Evolutionary conservation across 1,139 yeast species (phyloP).

Genomic region (Lodderomyces theae): DNA sequence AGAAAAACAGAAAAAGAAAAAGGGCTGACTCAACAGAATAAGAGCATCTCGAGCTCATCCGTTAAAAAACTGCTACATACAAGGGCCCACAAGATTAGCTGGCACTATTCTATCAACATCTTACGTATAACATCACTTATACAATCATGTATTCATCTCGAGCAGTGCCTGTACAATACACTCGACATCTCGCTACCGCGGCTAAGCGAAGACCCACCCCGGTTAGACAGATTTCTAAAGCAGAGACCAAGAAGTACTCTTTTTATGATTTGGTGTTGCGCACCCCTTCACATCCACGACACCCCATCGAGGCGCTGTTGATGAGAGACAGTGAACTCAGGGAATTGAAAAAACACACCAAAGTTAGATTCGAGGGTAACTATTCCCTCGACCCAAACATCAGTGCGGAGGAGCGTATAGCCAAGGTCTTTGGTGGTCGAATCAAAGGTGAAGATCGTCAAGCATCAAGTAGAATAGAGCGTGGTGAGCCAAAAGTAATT

Average conservation of each 20-base stretch:
- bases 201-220: conserved; percentile 10
- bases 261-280: conserved; percentile 39
- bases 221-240: conserved; percentile 4
- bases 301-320: conserved; percentile 31
- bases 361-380: conserved; percentile 47
- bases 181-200: conserved; percentile 8
- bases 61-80: no score
- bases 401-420: conserved; percentile 49
- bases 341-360: conserved; percentile 21
- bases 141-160: not conserved
- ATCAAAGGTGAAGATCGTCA: conserved; percentile 52
- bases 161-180: not conserved
- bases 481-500: conserved; percentile 45
- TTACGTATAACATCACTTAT: not conserved
- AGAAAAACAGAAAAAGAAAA: conserved; percentile 3
- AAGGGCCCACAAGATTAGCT: no score
- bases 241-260: conserved; percentile 20
- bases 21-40: conserved; percentile 1
- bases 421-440: conserved; percentile 56
- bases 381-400: conserved; percentile 30
- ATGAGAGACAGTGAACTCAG: conserved; percentile 22
- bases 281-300: conserved; percentile 34
- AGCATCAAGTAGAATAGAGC: conserved; percentile 48
- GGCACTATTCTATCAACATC: no score
- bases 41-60: not conserved